Percentiles rank a stretch among this genome's conserved stretches.
phyloP scores from a whole-genome alignment of 805 yeast genomes.

The Candida ficus region DNA sequence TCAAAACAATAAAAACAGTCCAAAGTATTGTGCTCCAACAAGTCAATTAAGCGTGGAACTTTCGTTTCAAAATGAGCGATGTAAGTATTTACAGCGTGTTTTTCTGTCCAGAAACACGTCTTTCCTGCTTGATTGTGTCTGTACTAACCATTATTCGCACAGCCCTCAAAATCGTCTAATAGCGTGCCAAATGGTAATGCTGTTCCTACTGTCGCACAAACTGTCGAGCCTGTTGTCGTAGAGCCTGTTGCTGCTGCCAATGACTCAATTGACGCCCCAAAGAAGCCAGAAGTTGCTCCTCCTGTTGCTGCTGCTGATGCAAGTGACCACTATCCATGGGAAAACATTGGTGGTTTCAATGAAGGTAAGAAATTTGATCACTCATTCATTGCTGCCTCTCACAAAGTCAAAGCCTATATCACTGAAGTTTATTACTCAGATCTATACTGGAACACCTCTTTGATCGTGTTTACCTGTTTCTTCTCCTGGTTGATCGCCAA shows the following conservation, averaged over 20 bases:
- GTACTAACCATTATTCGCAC: not conserved
- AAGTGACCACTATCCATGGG: slow-evolving; percentile 32
- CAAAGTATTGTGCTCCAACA: no score
- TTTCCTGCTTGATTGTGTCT: no score
- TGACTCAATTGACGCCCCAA: not conserved
- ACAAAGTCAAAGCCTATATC: slow-evolving; percentile 51
- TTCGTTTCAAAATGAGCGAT: slow-evolving; percentile 1
- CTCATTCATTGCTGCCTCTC: slow-evolving; percentile 25
- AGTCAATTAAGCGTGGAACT: not conserved
- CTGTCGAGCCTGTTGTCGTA: not conserved
- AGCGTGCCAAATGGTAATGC: not conserved
- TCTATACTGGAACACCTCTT: slow-evolving; percentile 62
- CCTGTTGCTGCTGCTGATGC: not conserved
- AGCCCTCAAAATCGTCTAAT: not conserved
- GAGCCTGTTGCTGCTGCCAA: not conserved
- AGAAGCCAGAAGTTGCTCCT: not conserved
- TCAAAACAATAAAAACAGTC: not conserved
- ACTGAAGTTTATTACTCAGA: slow-evolving; percentile 67
- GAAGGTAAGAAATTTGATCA: slow-evolving; percentile 21
- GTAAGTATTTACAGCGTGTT: not conserved
- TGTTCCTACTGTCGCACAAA: not conserved
- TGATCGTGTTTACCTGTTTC: slow-evolving; percentile 65
- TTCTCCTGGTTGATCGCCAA: slow-evolving; percentile 66
- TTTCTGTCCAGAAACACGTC: not conserved
- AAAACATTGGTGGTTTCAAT: slow-evolving; percentile 26